phyloP scores from a whole-genome alignment of 305 asterid species.

The Fraxinus paxiana region DNA sequence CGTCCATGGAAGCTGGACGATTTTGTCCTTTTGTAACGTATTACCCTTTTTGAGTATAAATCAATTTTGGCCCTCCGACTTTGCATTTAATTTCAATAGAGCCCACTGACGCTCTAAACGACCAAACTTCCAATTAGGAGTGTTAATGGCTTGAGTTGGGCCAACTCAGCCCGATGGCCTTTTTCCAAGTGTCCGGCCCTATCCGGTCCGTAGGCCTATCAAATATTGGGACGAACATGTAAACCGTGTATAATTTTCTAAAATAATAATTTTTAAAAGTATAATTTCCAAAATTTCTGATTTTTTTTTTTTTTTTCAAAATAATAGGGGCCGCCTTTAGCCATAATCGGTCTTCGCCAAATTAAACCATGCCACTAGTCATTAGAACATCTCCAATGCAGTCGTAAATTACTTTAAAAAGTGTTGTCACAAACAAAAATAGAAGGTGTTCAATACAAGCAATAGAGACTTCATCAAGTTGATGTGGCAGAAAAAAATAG shows the following conservation, averaged over 20 bases:
- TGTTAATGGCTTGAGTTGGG: not conserved
- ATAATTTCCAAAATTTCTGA: too few relatives aligned
- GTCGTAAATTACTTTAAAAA: not conserved
- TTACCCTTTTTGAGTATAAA: not conserved
- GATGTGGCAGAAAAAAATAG: not conserved
- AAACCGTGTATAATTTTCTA: too few relatives aligned
- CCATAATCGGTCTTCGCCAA: not conserved
- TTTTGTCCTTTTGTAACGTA: not conserved
- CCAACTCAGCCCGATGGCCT: not conserved
- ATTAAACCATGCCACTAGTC: too few relatives aligned
- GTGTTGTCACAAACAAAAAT: not conserved
- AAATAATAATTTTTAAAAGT: too few relatives aligned
- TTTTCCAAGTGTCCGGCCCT: not conserved
- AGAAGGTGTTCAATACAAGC: too few relatives aligned
- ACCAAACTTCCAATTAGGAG: too few relatives aligned
- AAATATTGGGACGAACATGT: too few relatives aligned
- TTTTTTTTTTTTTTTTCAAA: too few relatives aligned
- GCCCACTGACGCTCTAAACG: not conserved
- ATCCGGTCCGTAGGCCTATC: not conserved
- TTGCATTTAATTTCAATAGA: not conserved
- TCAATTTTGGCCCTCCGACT: not conserved
- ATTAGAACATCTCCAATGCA: not conserved
- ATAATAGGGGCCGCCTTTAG: not conserved
- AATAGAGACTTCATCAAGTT: not conserved
- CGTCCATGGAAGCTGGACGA: constrained; percentile 37